These are phyloP conservation scores for Galeopsis tetrahit DNA, from an alignment of 257 asterid species.

Conservation along the genomic window DNA sequence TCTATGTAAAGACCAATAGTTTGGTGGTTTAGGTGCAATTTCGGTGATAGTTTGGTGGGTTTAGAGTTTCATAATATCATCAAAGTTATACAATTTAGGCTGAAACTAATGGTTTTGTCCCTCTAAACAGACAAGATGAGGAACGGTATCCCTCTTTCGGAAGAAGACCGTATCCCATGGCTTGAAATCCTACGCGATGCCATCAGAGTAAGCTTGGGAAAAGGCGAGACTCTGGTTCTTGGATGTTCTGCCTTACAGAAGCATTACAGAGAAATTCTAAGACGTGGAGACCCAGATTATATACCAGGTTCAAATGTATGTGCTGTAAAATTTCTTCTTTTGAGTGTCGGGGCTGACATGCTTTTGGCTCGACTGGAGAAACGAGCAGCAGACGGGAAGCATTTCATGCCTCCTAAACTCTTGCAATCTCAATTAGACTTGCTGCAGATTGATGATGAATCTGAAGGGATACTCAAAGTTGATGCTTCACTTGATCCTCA, in stretches of 20 bases:
- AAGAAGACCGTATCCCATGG: slow-evolving; percentile 86
- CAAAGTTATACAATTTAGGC: too few relatives aligned
- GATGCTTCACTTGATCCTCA: slow-evolving; percentile 73
- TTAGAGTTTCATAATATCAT: too few relatives aligned
- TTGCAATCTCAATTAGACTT: slow-evolving; percentile 81
- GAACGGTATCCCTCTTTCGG: slow-evolving; percentile 68
- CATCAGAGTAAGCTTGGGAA: slow-evolving; percentile 41
- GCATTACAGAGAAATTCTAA: slow-evolving; percentile 78
- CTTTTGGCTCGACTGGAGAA: slow-evolving; percentile 66
- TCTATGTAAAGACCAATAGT: too few relatives aligned
- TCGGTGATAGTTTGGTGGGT: too few relatives aligned
- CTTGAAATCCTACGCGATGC: slow-evolving; percentile 64
- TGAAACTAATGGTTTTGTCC: neutral
- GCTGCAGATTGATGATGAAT: slow-evolving; percentile 83
- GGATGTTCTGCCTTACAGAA: slow-evolving; percentile 88
- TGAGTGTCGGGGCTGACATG: slow-evolving; percentile 62
- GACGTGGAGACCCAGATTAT: slow-evolving; percentile 68
- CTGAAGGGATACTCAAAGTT: slow-evolving; percentile 70
- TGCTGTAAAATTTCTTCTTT: slow-evolving; percentile 56
- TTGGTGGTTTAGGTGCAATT: too few relatives aligned
- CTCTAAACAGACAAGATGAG: slow-evolving; percentile 55
- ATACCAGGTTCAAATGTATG: slow-evolving; percentile 40
- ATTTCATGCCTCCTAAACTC: slow-evolving; percentile 86
- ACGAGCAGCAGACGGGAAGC: slow-evolving; percentile 68
- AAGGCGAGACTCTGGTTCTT: slow-evolving; percentile 49